These are phyloP conservation scores for Cephaloascus fragrans DNA, from an alignment of 805 yeast species.

Conservation along the genomic window DNA sequence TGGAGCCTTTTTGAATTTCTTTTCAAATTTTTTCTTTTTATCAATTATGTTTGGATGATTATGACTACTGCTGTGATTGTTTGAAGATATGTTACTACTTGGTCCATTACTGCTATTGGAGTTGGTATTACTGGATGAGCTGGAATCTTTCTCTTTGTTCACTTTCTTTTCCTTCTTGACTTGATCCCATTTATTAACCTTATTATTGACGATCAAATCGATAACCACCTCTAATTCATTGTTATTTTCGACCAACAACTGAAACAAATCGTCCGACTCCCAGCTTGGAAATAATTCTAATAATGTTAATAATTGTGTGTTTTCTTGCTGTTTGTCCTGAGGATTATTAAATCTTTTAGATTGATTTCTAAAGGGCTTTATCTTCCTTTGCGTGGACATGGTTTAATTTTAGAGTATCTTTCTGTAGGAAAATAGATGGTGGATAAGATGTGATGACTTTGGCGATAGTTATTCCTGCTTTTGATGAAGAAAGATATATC, in stretches of 20 bases:
- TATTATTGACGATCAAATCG: slow-evolving; percentile 83
- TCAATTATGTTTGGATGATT: no score
- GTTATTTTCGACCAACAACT: slow-evolving; percentile 58
- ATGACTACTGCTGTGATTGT: no score
- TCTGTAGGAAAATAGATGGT: no score
- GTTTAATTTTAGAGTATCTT: no score
- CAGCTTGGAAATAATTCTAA: slow-evolving; percentile 91
- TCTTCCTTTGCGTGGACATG: slow-evolving; percentile 2
- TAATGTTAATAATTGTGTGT: slow-evolving; percentile 26
- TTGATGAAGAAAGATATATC: no score
- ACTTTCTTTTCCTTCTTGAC: slow-evolving; percentile 60
- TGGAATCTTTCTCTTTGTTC: slow-evolving; percentile 25
- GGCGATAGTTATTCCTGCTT: neutral
- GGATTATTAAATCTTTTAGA: slow-evolving; percentile 29
- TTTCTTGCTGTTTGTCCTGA: slow-evolving; percentile 3
- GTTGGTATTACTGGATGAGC: slow-evolving; percentile 2
- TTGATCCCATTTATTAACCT: slow-evolving; percentile 90
- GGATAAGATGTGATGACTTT: neutral
- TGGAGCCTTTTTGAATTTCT: slow-evolving; percentile 5
- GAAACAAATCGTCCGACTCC: slow-evolving; percentile 74
- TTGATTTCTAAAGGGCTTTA: slow-evolving; percentile 29
- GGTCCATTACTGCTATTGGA: neutral
- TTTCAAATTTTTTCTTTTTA: slow-evolving; percentile 1
- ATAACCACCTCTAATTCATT: slow-evolving; percentile 72
- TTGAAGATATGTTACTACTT: no score